A percentile compares a stretch with the other conserved stretches of the same genome.
Conservation (phyloP, 495 filamentous ascomycete species). For the Penicillium silybi region DNA sequence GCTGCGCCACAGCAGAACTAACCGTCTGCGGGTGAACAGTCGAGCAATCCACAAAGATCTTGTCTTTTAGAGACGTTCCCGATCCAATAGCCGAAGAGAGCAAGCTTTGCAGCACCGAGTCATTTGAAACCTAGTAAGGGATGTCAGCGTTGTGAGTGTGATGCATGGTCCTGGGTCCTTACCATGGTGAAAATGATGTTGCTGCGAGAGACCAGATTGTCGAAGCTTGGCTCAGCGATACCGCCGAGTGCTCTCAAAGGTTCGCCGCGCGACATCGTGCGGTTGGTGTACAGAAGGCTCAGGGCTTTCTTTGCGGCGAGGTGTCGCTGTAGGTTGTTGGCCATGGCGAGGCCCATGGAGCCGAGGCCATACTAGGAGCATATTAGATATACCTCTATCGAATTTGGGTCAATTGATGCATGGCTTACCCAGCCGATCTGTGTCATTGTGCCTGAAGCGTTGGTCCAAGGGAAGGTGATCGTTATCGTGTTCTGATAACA, state of each 20-base stretch:
- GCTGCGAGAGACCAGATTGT: constrained; percentile 33
- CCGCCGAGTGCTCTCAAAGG: constrained; percentile 34
- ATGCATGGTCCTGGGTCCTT: not conserved
- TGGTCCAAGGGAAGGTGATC: not conserved
- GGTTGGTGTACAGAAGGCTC: constrained; percentile 40
- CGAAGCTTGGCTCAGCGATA: constrained; percentile 30
- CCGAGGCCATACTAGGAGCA: constrained; percentile 40
- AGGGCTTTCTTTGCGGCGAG: constrained; percentile 34
- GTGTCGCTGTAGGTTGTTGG: constrained; percentile 44
- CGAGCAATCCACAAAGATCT: constrained; percentile 50
- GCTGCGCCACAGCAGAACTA: constrained; percentile 27
- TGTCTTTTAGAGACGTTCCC: constrained; percentile 34
- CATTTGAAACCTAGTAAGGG: constrained; percentile 35
- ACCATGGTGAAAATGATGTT: constrained; percentile 49
- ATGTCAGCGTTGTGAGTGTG: not conserved
- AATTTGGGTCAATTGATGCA: not conserved
- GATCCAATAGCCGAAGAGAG: constrained; percentile 30
- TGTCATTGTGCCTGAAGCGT: constrained; percentile 22
- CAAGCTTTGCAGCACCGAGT: constrained; percentile 35
- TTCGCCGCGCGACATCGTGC: constrained; percentile 41
- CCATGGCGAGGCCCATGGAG: constrained; percentile 50
- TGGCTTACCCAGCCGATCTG: constrained; percentile 42
- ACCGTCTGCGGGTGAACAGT: constrained; percentile 44
- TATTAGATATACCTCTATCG: constrained; percentile 1
- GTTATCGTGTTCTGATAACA: not conserved